Evolutionary conservation across 1,284 basidiomycete species (phyloP).

Genomic region (Inonotus obliquus): DNA sequence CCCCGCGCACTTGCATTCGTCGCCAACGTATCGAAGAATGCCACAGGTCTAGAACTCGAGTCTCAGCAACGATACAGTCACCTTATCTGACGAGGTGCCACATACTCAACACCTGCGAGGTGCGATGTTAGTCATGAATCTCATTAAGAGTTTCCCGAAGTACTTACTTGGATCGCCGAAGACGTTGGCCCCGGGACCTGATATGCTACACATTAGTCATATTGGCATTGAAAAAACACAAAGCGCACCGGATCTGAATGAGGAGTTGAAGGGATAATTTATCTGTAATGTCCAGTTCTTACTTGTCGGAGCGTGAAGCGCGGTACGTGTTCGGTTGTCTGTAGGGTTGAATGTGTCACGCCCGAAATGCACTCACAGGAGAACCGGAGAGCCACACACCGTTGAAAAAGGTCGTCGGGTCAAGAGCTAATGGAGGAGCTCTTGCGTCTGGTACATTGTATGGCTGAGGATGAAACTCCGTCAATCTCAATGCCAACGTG

Average conservation of each 20-base stretch:
- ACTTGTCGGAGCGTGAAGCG: constrained; percentile 65
- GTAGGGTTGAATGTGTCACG: not conserved
- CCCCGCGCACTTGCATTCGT: constrained; percentile 49
- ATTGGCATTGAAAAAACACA: not conserved
- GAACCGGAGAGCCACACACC: constrained; percentile 31
- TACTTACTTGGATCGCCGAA: constrained; percentile 43
- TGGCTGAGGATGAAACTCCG: constrained; percentile 7
- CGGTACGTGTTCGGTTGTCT: constrained; percentile 51
- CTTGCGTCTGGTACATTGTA: constrained; percentile 34
- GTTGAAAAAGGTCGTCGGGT: constrained; percentile 47
- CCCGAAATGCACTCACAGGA: too few relatives aligned
- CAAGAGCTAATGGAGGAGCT: constrained; percentile 30
- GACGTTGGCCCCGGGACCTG: constrained; percentile 21
- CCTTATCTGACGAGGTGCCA: constrained; percentile 1
- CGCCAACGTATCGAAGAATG: constrained; percentile 59
- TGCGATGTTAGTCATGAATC: not conserved
- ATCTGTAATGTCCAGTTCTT: constrained; percentile 49
- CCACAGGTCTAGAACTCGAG: constrained; percentile 45
- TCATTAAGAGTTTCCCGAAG: not conserved
- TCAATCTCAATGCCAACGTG: too few relatives aligned
- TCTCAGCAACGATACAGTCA: not conserved
- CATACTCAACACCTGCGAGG: constrained; percentile 44
- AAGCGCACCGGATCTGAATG: constrained; percentile 20
- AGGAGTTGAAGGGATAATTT: constrained; percentile 46
- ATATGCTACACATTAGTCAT: constrained; percentile 1